Conservation (phyloP, 805 yeast genomes). For the Teunomyces atbi region DNA sequence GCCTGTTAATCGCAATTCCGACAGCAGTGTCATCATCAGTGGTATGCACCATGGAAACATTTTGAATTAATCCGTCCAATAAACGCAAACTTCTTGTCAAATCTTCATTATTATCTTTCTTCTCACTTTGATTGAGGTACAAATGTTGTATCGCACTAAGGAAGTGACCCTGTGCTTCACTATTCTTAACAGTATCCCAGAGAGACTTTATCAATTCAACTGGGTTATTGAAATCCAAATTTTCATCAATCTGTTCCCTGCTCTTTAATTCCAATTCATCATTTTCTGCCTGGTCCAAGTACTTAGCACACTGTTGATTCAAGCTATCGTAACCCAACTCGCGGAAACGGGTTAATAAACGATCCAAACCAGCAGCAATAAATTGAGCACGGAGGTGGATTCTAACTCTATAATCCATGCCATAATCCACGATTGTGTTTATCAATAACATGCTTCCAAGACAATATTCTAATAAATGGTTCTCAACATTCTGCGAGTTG, state of each 20-base stretch:
- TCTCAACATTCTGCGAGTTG: conserved; percentile 53
- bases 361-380: conserved; percentile 23
- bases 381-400: conserved; percentile 54
- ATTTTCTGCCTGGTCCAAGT: conserved; percentile 51
- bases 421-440: conserved; percentile 57
- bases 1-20: conserved; percentile 71
- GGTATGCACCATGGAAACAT: conserved; percentile 53
- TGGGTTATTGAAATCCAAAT: conserved; percentile 67
- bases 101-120: conserved; percentile 42
- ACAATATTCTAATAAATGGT: conserved; percentile 67
- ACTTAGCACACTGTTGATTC: conserved; percentile 63
- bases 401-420: conserved; percentile 45
- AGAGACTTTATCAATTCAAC: conserved; percentile 61
- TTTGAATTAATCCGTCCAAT: conserved; percentile 63
- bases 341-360: conserved; percentile 16
- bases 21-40: conserved; percentile 51
- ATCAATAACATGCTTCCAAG: conserved; percentile 68
- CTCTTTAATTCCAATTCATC: conserved; percentile 50
- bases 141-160: conserved; percentile 66
- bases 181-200: conserved; percentile 55
- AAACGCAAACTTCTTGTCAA: conserved; percentile 56
- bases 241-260: conserved; percentile 32
- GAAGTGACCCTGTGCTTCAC: conserved; percentile 59
- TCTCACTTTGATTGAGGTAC: conserved; percentile 53
- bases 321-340: conserved; percentile 56